Percentiles rank a stretch among this genome's conserved stretches.
Conservation (phyloP, 2,329 filamentous ascomycete genomes). For the Colletotrichum melonis region DNA sequence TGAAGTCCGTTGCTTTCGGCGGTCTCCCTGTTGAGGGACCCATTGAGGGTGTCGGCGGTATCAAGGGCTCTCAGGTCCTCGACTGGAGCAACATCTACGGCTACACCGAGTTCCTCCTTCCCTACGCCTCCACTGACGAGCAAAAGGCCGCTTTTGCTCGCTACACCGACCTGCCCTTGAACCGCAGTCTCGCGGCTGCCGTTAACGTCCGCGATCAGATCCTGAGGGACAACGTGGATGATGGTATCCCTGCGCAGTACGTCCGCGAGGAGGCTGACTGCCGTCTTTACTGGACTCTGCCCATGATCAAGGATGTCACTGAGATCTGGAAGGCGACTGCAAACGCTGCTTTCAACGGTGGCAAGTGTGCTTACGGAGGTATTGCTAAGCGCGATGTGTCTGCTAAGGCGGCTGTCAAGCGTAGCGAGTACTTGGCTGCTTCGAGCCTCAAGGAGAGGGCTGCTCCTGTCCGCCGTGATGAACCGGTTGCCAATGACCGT, state of each 20-base stretch:
- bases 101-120: slow-evolving; percentile 37
- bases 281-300: slow-evolving; percentile 61
- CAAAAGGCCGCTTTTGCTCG: slow-evolving; percentile 44
- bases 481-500: not conserved
- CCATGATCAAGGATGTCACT: slow-evolving; percentile 59
- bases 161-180: slow-evolving; percentile 46
- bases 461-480: not conserved
- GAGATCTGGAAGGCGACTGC: slow-evolving; percentile 60
- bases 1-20: slow-evolving; percentile 66
- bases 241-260: slow-evolving; percentile 60
- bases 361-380: slow-evolving; percentile 51
- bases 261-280: slow-evolving; percentile 60
- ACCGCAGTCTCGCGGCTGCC: slow-evolving; percentile 46
- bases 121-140: slow-evolving; percentile 42
- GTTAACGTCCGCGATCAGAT: slow-evolving; percentile 55
- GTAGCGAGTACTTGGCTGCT: slow-evolving; percentile 1
- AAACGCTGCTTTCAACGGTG: slow-evolving; percentile 52
- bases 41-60: slow-evolving; percentile 66
- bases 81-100: slow-evolving; percentile 44
- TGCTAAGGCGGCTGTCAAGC: not conserved
- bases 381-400: slow-evolving; percentile 38
- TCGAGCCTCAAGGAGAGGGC: not conserved
- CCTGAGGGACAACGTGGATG: slow-evolving; percentile 47
- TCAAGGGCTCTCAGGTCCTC: slow-evolving; percentile 60
- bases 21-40: slow-evolving; percentile 57